Percentiles rank a stretch among this genome's conserved stretches.
phyloP scores from a whole-genome alignment of 495 filamentous ascomycete genomes.

The Polyplosphaeria fusca region DNA sequence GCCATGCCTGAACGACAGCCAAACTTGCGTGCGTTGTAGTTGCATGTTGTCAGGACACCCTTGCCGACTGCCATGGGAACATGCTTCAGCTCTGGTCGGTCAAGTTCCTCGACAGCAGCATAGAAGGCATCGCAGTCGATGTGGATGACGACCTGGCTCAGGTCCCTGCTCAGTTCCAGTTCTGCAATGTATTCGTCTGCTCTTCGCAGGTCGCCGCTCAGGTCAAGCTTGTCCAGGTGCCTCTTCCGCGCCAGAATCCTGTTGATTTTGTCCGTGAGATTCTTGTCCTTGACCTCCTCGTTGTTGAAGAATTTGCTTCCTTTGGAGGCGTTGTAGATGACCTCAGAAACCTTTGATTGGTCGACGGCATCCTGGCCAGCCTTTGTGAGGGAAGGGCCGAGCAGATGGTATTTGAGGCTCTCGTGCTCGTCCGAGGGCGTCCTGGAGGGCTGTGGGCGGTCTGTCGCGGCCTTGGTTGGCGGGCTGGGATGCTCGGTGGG shows the following conservation, averaged over 20 bases:
- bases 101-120: constrained; percentile 89
- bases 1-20: constrained; percentile 95
- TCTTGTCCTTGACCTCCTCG: constrained; percentile 77
- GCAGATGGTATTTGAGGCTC: constrained; percentile 64
- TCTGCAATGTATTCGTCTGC: constrained; percentile 81
- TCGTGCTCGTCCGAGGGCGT: constrained; percentile 42
- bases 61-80: constrained; percentile 91
- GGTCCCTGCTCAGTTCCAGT: constrained; percentile 72
- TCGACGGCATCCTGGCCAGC: constrained; percentile 93
- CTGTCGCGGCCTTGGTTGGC: background rate
- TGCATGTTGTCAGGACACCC: constrained; percentile 91
- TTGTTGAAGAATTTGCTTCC: constrained; percentile 96
- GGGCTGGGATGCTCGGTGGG: background rate
- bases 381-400: constrained; percentile 94
- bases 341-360: constrained; percentile 89
- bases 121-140: constrained; percentile 99
- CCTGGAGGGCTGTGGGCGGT: constrained; percentile 9
- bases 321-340: constrained; percentile 96
- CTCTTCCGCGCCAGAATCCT: constrained; percentile 72
- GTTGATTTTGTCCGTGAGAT: constrained; percentile 82
- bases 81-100: constrained; percentile 81
- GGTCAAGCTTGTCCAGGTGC: constrained; percentile 71
- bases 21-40: constrained; percentile 86
- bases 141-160: constrained; percentile 83
- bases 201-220: constrained; percentile 65